phyloP scores from a whole-genome alignment of 805 yeast species.

The Saturnispora serradocipensis region DNA sequence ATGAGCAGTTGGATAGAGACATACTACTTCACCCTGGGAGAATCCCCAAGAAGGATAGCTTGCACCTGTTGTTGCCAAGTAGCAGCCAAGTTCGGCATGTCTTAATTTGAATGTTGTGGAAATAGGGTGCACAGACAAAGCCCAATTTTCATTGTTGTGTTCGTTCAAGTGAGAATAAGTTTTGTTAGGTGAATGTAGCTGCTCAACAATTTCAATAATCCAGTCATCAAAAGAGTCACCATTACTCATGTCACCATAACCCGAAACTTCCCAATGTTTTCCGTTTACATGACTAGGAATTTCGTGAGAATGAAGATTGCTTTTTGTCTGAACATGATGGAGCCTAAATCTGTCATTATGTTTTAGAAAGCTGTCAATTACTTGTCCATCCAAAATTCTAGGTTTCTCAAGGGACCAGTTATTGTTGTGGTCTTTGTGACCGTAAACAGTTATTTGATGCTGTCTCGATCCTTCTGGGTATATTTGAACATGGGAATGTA shows the following conservation, averaged over 20 bases:
- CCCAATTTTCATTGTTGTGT: slow-evolving; percentile 34
- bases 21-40: slow-evolving; percentile 85
- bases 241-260: slow-evolving; percentile 54
- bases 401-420: slow-evolving; percentile 47
- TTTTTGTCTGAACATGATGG: slow-evolving; percentile 50
- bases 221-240: slow-evolving; percentile 76
- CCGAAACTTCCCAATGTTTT: slow-evolving; percentile 49
- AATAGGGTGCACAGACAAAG: slow-evolving; percentile 58
- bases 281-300: slow-evolving; percentile 53
- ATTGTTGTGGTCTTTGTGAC: slow-evolving; percentile 84
- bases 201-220: slow-evolving; percentile 62
- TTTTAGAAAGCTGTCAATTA: slow-evolving; percentile 27
- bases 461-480: slow-evolving; percentile 92
- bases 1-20: slow-evolving; percentile 38
- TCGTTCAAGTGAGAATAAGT: slow-evolving; percentile 22
- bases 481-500: slow-evolving; percentile 79
- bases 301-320: slow-evolving; percentile 66
- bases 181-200: slow-evolving; percentile 27
- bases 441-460: slow-evolving; percentile 93
- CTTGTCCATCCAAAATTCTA: slow-evolving; percentile 18
- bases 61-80: slow-evolving; percentile 74
- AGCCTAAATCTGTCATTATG: slow-evolving; percentile 58
- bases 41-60: slow-evolving; percentile 95
- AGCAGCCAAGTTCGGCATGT: slow-evolving; percentile 65
- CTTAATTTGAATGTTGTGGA: slow-evolving; percentile 74